Base-by-base conservation (phyloP, 345 rosid species). In the Luvunga scandens region DNA sequence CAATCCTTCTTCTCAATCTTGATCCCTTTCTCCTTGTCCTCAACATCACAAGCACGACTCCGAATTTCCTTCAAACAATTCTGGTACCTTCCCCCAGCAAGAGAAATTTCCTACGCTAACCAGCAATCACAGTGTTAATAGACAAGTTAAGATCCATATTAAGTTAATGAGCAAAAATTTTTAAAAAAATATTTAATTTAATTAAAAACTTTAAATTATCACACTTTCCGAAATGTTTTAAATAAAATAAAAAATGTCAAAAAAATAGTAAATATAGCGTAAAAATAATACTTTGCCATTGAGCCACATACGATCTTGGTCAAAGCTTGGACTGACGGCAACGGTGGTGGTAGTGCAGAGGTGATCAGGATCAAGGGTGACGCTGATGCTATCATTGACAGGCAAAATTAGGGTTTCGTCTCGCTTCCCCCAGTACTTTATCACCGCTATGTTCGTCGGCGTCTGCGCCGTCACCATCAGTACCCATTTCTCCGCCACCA, bases 281-380 rank as follows among this genome's bases (percentile, higher is more conserved):
- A 3, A 42, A 42, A 45, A 45, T 45, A 12, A 13, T 13, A 96
- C 99, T 97, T 96, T 90, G 81, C 97, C 99, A 76, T 96, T 96
- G 78, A 96, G 99, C 98, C 99, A 96, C 98, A 96, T 94, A 73
- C 94, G 97, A 84, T 96, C 99, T 72, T 87, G 89, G 60, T 87
- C 80, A 82, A 96, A 96, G 56, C 78, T 12, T 24, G 98, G 98
- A 86, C 98, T 91, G 53, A 91, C 98, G 66, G 99, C 91, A 63
- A 96, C 99, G 53, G 99, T 92, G 36, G 99, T 94, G 72, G 97
- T 88, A 34, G 99, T 94, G 70, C 98, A 96, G 45, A 96, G 93
- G 79, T 94, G 99, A 67, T 82, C 81, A 13, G 99, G 99, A 90
- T 96, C 98, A 48, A 96, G 88, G 33, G 99, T 96, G 14, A 94